Evolutionary conservation across 805 yeast species (phyloP).

Genomic region (Ogataea nonfermentans): DNA sequence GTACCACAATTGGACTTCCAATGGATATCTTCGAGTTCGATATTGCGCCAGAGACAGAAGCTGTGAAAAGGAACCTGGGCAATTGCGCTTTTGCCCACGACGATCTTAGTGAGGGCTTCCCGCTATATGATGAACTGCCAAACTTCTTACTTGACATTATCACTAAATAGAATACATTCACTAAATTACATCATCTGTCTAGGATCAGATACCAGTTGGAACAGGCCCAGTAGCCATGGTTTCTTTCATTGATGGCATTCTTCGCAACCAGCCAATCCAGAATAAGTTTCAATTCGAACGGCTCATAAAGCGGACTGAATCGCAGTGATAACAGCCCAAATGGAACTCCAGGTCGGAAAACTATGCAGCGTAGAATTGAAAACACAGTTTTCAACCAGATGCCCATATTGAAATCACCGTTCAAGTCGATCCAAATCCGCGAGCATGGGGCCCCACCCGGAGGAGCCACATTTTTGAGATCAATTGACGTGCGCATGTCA

Average conservation of each 20-base stretch:
- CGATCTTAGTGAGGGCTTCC: conserved; percentile 22
- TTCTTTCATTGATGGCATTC: conserved; percentile 36
- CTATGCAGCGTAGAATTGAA: conserved; percentile 43
- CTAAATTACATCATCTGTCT: conserved; percentile 3
- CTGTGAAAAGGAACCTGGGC: conserved; percentile 33
- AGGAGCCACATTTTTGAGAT: conserved; percentile 37
- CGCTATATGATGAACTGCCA: conserved; percentile 19
- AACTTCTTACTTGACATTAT: conserved; percentile 21
- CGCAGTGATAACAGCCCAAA: conserved; percentile 22
- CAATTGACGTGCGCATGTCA: conserved; percentile 15
- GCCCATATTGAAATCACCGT: conserved; percentile 54
- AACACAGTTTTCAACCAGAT: conserved; percentile 61
- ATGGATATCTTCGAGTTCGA: conserved; percentile 53
- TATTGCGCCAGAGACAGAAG: conserved; percentile 38
- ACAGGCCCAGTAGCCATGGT: conserved; percentile 43
- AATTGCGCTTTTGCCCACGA: conserved; percentile 39
- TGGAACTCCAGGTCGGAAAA: conserved; percentile 56
- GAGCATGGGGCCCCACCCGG: conserved; percentile 65
- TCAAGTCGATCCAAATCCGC: conserved; percentile 67
- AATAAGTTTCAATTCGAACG: conserved; percentile 38
- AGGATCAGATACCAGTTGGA: conserved; percentile 43
- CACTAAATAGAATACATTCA: conserved; percentile 11
- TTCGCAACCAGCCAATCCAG: conserved; percentile 47
- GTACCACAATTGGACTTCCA: conserved; percentile 50
- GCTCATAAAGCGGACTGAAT: conserved; percentile 34